Base-by-base conservation (phyloP, 2,329 filamentous ascomycete species). In the Phialophora verrucosa region DNA sequence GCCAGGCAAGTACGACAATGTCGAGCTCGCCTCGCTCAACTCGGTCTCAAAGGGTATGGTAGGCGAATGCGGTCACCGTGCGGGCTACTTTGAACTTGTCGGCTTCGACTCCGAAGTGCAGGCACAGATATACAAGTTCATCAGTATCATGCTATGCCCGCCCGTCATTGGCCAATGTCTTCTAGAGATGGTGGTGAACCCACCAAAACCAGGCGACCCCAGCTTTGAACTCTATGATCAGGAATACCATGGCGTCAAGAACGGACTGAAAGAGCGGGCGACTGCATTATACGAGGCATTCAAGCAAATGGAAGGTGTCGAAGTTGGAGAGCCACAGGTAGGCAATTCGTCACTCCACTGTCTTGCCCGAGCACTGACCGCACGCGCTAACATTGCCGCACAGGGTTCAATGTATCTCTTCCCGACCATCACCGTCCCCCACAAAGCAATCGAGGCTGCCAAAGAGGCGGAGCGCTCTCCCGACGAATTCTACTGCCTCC, bases 361-460 rank as follows among this genome's bases (percentile, higher is more conserved):
- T 65, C 10, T 14, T 25, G 20, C 10, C 20, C 47, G 25, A 32
- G 27, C 61, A 29, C 44, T 31, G 27, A 31, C 14, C n/a, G 35
- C 49, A 51, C 49, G 14, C 6, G 35, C 62, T 62, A 59, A 56
- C 38, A 55, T 49, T 20, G 59, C 12, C 17, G 11, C n/a, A 17
- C 29, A 97, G 85, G 95, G 95, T 67, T 90, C 91, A 77, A 99
- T 99, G 95, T 99, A 99, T 83, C 90, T 99, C 75, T 99, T 98
- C 87, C 95, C 95, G 27, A 95, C 92, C 73, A 96, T 99, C 81
- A 88, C 83, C 38, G 83, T 99, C 27, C 87, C 95, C 1, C 73
- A 81, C 27, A 92, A 91, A 81, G 95, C 93, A 49, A 80, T 89
- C 69, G 89, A 90, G 71, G 91, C 91, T 17, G 95, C 95, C 42